phyloP scores from a whole-genome alignment of 306 rosid genomes.

The Morella rubra region DNA sequence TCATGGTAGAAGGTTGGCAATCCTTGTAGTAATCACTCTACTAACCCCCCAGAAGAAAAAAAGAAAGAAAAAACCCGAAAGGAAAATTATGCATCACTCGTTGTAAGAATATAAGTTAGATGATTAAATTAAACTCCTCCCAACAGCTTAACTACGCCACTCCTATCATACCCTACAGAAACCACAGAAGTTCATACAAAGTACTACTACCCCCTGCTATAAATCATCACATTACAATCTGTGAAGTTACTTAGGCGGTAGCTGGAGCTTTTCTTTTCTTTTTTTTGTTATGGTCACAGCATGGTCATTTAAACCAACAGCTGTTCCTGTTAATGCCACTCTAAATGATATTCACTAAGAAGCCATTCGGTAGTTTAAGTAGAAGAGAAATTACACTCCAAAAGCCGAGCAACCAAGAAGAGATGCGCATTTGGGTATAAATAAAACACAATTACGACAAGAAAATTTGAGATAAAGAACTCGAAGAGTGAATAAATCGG shows the following conservation, averaged over 20 bases:
- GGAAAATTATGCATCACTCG: too few relatives aligned
- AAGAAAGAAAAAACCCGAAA: too few relatives aligned
- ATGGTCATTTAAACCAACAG: background rate
- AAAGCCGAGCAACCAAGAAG: slow-evolving; percentile 1
- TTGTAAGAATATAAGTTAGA: too few relatives aligned
- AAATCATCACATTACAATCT: background rate
- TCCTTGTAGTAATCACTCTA: background rate
- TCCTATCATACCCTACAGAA: background rate
- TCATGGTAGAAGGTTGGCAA: background rate
- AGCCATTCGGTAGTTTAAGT: background rate
- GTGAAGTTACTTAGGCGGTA: background rate
- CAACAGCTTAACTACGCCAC: too few relatives aligned
- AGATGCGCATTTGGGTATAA: background rate
- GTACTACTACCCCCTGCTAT: background rate
- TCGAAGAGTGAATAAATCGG: background rate
- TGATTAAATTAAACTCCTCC: too few relatives aligned
- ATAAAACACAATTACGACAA: background rate
- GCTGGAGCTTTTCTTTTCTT: background rate
- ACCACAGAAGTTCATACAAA: background rate
- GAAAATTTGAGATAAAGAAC: background rate
- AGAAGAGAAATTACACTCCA: background rate
- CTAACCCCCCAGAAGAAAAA: too few relatives aligned
- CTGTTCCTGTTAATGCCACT: background rate
- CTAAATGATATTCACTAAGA: background rate
- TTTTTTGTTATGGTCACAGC: background rate